phyloP scores from a whole-genome alignment of 257 asterid genomes.

The Capsicum pubescens region DNA sequence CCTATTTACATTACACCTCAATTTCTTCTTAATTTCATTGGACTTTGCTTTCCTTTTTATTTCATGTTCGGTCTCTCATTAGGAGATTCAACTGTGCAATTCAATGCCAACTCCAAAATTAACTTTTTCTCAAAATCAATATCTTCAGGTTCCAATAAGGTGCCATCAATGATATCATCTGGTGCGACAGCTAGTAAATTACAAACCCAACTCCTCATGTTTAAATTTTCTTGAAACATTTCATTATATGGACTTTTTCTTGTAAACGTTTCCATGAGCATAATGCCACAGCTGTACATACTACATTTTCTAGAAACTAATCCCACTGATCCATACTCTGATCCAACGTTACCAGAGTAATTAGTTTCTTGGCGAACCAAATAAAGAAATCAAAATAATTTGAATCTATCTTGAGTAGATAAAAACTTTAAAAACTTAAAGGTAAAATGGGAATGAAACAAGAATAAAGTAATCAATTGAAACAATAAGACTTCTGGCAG shows the following conservation, averaged over 20 bases:
- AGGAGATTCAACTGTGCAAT: slow-evolving; percentile 15
- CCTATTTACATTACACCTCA: too few relatives aligned
- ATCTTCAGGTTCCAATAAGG: slow-evolving; percentile 11
- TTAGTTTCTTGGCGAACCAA: background rate
- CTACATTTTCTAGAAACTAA: slow-evolving; percentile 17
- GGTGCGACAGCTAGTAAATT: background rate
- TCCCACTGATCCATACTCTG: slow-evolving; percentile 21
- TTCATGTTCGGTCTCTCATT: background rate
- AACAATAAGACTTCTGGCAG: background rate
- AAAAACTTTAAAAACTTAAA: too few relatives aligned
- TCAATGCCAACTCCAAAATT: slow-evolving; percentile 3
- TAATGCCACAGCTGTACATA: slow-evolving; percentile 16
- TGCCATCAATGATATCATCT: background rate
- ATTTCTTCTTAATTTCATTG: too few relatives aligned
- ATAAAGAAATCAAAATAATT: background rate
- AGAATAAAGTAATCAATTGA: background rate
- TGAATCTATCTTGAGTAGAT: too few relatives aligned
- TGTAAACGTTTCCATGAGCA: slow-evolving; percentile 26
- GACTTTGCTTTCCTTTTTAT: too few relatives aligned
- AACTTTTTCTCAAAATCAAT: background rate
- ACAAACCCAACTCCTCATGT: slow-evolving; percentile 1
- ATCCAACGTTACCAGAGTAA: background rate
- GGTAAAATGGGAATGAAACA: background rate
- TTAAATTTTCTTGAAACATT: slow-evolving; percentile 1
- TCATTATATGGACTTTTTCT: background rate